Base-by-base conservation (phyloP, 1,284 basidiomycete genomes). In the Fomitopsis pinicola region DNA sequence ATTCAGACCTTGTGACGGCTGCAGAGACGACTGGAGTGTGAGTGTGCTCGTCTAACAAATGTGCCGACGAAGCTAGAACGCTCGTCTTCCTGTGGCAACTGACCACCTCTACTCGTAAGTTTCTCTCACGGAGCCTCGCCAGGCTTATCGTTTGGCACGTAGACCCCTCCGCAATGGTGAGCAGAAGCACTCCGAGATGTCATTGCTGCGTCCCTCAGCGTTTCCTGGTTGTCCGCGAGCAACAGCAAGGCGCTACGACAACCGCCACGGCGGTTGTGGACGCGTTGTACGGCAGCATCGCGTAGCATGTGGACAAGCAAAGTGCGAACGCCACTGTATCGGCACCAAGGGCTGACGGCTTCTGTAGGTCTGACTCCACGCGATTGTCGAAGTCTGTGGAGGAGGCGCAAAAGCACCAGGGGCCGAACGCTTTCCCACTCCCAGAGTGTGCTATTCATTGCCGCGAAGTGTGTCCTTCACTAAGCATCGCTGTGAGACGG, bases 71-170 rank as follows among this genome's bases (percentile, higher is more conserved):
- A 45, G 58, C 35, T 28, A 28, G 36, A 53, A n/a, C 30, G 17
- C 40, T 48, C 10, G 8, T 15, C 28, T 17, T 40, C 48, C 15
- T 19, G 26, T 42, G 10, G 22, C 35, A 26, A 53, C 35, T 54
- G 52, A 54, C 52, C 35, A 26, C 58, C 26, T 30, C 35, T 9
- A 48, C 22, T 53, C 58, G 36, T 48, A 10, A 28, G 46, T 59
- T 50, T n/a, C 58, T 59, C 58, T 42, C 58, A 59, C 58, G 58
- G 48, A 59, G 28, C 26, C 22, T 19, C 48, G 33, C 19, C 33
- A 48, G 33, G 40, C 36, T 53, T 59, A 28, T 58, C 33, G n/a
- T n/a, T 22, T 26, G 26, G 26, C 9, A 40, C 22, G 46, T n/a
- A 48, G 36, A 14, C 48, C 14, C 19, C 12, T 42, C 58, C 22